Evolutionary conservation across 2,329 filamentous ascomycete genomes (phyloP), one percentile per base, ranked within the genome.

Genomic region (Fusarium nelsonii): DNA sequence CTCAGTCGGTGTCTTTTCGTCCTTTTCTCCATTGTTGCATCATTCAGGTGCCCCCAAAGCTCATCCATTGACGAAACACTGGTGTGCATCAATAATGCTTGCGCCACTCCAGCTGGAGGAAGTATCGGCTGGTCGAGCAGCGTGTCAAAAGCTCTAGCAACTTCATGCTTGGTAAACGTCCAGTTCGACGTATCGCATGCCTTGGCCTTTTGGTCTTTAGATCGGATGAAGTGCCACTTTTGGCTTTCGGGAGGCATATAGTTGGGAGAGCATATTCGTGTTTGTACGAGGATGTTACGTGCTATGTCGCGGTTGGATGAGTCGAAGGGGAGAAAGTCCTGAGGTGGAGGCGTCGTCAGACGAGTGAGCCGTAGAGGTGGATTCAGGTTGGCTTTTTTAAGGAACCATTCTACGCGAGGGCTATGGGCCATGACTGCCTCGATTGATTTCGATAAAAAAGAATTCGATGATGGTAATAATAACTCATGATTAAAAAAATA

Each of bases 91-190:
- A 69, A 10, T 3, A 69, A 15, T 3, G 60, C 65, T 10, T 69
- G 65, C 0, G 60, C 65, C 6, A 66, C 53, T 1, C 65, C 65
- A 12, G 64, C 39, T 1, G 65, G 51, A 0, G 61, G 55, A 8
- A 69, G 30, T 1, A 16, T 16, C 11, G 46, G n/a, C 1, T 48
- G 50, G 1, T 40, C 33, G 2, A 69, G 15, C 4, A 69, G 10
- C 0, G 18, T 10, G 46, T 69, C 36, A 26, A 69, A 53, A 4
- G 65, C 55, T 10, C n/a, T 53, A 0, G 65, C 65, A 1, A 69
- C 56, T 34, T 69, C 65, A 20, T 69, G 36, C 9, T 69, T 69
- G 1, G 55, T 44, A 14, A 69, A 69, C 0, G 33, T 69, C 65
- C 65, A 69, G 2, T 57, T 51, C 2, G n/a, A 40, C 8, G 36